Evolutionary conservation across 176 grass and related monocot genomes (phyloP).

Genomic region (Carex littledalei): DNA sequence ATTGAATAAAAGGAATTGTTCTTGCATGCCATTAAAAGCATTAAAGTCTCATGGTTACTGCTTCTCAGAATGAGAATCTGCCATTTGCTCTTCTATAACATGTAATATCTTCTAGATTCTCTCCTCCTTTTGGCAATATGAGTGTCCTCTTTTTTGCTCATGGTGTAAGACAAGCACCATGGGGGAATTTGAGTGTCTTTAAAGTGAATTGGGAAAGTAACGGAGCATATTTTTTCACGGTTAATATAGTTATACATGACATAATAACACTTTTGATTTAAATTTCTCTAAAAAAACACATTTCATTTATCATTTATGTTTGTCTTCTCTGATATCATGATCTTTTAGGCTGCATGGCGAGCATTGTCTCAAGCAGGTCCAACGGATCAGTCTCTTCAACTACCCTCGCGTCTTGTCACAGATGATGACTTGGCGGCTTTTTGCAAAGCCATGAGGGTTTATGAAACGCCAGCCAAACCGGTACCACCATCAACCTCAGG

Average conservation of each 20-base stretch:
- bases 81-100: background rate
- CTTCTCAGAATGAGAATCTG: background rate
- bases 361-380: constrained; percentile 56
- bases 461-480: constrained; percentile 47
- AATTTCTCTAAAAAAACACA: background rate
- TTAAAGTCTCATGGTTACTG: background rate
- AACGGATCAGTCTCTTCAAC: constrained; percentile 34
- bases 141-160: background rate
- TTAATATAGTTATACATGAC: background rate
- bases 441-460: constrained; percentile 81
- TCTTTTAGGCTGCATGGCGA: constrained; percentile 61
- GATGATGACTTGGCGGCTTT: constrained; percentile 75
- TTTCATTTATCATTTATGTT: background rate
- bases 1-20: background rate
- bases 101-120: background rate
- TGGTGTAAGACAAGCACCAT: background rate
- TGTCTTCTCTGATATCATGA: constrained; percentile 10
- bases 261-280: background rate
- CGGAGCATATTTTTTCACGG: background rate
- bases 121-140: background rate
- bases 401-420: constrained; percentile 85
- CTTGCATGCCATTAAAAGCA: background rate
- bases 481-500: constrained; percentile 10
- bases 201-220: background rate
- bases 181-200: background rate